These are phyloP conservation scores for Salvia miltiorrhiza DNA, from an alignment of 257 asterid genomes.

Conservation along the genomic window DNA sequence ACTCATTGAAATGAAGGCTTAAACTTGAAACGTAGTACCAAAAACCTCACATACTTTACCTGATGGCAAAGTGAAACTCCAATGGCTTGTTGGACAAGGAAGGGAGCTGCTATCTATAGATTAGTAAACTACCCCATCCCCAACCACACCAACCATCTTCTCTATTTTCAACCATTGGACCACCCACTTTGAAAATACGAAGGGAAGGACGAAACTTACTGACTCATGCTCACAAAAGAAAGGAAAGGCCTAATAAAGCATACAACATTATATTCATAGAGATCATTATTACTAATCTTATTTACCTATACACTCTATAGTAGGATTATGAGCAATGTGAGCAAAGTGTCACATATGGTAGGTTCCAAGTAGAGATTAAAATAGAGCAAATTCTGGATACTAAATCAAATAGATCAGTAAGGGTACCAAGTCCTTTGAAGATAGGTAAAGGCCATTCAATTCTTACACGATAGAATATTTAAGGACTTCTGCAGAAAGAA, in stretches of 20 bases:
- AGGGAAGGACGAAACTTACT: neutral
- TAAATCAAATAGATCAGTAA: too few relatives aligned
- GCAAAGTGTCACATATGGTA: neutral
- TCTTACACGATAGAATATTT: neutral
- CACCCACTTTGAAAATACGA: neutral
- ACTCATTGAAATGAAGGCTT: neutral
- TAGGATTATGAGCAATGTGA: neutral
- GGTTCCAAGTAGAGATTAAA: neutral
- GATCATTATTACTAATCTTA: neutral
- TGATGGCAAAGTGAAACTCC: neutral
- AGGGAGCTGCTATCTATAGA: neutral
- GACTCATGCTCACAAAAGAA: neutral
- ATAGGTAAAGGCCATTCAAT: neutral
- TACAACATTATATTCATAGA: neutral
- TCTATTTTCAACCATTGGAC: neutral
- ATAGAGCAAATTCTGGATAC: too few relatives aligned
- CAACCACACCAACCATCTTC: neutral
- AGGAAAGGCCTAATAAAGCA: neutral
- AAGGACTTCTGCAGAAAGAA: neutral
- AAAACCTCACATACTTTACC: neutral
- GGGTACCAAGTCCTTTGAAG: neutral
- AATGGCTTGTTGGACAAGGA: neutral
- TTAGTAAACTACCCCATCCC: neutral
- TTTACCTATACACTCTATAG: neutral
- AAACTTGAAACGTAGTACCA: neutral